A percentile compares a stretch with the other conserved stretches of the same genome.
These are phyloP conservation scores for Cladophialophora yegresii DNA, from an alignment of 2,329 filamentous ascomycete genomes.

Conservation along the genomic window DNA sequence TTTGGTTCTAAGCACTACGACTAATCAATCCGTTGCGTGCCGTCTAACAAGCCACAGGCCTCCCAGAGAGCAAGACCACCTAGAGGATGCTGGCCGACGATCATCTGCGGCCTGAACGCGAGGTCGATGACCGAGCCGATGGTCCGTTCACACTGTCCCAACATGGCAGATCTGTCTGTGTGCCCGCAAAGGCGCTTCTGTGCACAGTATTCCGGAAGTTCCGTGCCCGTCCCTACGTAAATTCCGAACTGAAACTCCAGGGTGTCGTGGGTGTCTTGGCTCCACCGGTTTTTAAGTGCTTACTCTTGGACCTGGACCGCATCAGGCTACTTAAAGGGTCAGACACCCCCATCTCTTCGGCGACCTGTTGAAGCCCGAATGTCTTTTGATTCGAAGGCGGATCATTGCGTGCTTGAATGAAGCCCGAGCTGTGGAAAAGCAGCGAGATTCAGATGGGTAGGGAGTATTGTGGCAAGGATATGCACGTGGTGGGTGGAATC, in stretches of 20 bases:
- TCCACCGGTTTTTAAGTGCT: slow-evolving; percentile 1
- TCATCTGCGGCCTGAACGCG: slow-evolving; percentile 9
- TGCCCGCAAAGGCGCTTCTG: background rate
- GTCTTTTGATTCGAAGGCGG: slow-evolving; percentile 8
- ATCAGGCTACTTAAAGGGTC: slow-evolving; percentile 14
- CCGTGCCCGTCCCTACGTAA: background rate
- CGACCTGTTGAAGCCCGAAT: slow-evolving; percentile 15
- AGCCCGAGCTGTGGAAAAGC: slow-evolving; percentile 14
- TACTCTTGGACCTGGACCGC: slow-evolving; percentile 1
- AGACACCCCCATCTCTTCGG: slow-evolving; percentile 8
- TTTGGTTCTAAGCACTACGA: slow-evolving; percentile 12
- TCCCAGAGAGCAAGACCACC: background rate
- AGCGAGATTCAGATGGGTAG: slow-evolving; percentile 6
- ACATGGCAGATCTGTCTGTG: background rate
- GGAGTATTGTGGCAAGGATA: background rate
- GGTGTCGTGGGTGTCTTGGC: background rate
- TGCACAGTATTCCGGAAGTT: background rate
- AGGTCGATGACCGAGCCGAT: slow-evolving; percentile 15
- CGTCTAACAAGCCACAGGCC: background rate
- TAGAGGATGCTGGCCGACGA: background rate
- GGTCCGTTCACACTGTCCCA: background rate
- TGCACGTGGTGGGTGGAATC: background rate
- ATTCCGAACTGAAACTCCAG: background rate
- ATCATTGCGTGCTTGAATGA: slow-evolving; percentile 9
- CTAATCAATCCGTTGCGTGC: background rate